These are phyloP conservation scores for Phytophthora ramorum DNA, from an alignment of 352 stramenopile species.

Conservation along the genomic window DNA sequence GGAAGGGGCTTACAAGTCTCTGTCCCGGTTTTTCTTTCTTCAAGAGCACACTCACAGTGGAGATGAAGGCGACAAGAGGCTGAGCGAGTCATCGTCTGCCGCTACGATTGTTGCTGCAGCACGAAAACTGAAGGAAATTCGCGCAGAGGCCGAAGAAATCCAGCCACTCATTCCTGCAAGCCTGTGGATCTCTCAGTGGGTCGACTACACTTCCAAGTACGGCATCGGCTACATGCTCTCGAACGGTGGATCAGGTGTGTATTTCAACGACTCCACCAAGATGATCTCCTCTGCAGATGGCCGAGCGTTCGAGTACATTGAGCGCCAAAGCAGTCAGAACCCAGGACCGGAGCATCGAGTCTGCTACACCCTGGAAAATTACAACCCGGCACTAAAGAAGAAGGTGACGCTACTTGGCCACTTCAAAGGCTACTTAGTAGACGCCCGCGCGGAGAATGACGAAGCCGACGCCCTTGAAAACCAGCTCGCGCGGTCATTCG, in stretches of 20 bases:
- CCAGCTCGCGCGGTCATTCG: slow-evolving; percentile 42
- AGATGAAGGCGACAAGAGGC: slow-evolving; percentile 42
- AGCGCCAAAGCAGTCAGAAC: slow-evolving; percentile 73
- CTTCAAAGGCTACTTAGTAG: slow-evolving; percentile 97
- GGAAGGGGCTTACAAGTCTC: slow-evolving; percentile 59
- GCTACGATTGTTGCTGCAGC: slow-evolving; percentile 64
- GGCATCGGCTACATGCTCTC: slow-evolving; percentile 98
- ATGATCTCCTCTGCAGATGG: slow-evolving; percentile 92
- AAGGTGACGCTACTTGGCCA: slow-evolving; percentile 98
- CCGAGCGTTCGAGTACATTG: slow-evolving; percentile 96
- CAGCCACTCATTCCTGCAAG: slow-evolving; percentile 44
- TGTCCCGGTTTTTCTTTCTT: slow-evolving; percentile 74
- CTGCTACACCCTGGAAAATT: slow-evolving; percentile 61
- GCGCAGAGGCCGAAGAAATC: slow-evolving; percentile 53
- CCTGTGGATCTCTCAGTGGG: slow-evolving; percentile 97
- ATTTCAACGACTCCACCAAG: slow-evolving; percentile 99
- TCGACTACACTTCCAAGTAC: slow-evolving; percentile 99
- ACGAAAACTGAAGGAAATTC: slow-evolving; percentile 71
- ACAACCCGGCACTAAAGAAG: slow-evolving; percentile 93
- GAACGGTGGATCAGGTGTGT: slow-evolving; percentile 95
- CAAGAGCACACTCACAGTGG: slow-evolving; percentile 51
- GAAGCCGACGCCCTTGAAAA: slow-evolving; percentile 53
- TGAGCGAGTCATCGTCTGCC: slow-evolving; percentile 69
- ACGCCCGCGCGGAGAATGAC: slow-evolving; percentile 69
- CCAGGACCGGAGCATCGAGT: slow-evolving; percentile 39